These are phyloP conservation scores for Chlamydomonas schloesseri DNA, from an alignment of 139 green algal genomes.

Conservation along the genomic window DNA sequence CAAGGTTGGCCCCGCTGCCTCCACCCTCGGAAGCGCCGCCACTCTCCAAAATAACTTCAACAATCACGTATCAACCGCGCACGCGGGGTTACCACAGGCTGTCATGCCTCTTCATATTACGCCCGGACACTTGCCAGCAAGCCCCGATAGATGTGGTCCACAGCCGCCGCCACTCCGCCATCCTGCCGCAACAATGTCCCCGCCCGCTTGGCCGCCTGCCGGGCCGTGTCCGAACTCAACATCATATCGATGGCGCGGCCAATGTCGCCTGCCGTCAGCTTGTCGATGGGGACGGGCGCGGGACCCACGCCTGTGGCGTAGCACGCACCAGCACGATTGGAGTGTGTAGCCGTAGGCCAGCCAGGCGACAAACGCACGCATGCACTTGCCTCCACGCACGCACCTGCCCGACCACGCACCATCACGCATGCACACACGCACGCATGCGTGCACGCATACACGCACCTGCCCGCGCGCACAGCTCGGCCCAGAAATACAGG, in stretches of 20 bases:
- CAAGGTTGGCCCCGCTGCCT: too few relatives aligned
- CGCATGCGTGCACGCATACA: too few relatives aligned
- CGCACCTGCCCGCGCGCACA: conserved; percentile 20
- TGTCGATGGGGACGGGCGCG: conserved; percentile 67
- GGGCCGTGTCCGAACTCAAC: not conserved
- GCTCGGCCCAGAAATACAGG: conserved; percentile 78
- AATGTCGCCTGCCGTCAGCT: conserved; percentile 57
- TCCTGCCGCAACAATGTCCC: not conserved
- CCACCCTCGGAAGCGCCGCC: too few relatives aligned
- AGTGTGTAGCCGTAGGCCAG: not conserved
- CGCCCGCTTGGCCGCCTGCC: not conserved
- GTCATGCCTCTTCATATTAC: too few relatives aligned
- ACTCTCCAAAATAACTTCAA: too few relatives aligned
- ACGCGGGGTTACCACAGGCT: too few relatives aligned
- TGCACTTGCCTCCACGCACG: too few relatives aligned
- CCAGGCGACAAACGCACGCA: too few relatives aligned
- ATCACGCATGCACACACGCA: too few relatives aligned
- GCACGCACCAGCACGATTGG: too few relatives aligned
- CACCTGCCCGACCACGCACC: too few relatives aligned
- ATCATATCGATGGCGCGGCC: conserved; percentile 52
- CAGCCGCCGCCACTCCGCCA: not conserved
- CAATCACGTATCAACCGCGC: too few relatives aligned
- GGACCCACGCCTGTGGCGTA: conserved; percentile 65
- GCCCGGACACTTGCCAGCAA: not conserved
- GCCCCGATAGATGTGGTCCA: conserved; percentile 24